Conservation (phyloP, 176 grass and related monocot species). For the Musa schizocarpa region DNA sequence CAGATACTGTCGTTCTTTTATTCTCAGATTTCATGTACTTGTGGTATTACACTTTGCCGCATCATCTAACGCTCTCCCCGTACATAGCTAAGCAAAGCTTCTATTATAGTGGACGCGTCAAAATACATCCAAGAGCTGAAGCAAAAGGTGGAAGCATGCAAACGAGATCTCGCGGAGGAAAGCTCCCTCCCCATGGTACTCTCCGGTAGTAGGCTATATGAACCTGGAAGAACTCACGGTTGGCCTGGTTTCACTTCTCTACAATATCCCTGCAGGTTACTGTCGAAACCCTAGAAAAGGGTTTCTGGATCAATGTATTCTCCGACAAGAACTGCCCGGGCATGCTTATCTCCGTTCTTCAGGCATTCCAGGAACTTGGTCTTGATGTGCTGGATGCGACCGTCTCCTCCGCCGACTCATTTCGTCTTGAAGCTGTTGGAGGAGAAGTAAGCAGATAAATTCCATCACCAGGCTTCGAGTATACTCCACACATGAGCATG, state of each 20-base stretch:
- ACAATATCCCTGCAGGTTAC: conserved; percentile 26
- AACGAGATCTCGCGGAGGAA: not conserved
- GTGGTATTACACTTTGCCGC: no score
- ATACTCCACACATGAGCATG: no score
- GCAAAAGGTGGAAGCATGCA: conserved; percentile 3
- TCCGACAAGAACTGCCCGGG: conserved; percentile 23
- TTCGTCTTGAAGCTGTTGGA: conserved; percentile 40
- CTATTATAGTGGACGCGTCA: conserved; percentile 11
- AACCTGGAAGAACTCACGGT: not conserved
- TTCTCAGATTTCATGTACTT: no score
- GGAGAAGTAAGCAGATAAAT: conserved; percentile 17
- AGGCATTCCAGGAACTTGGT: conserved; percentile 48
- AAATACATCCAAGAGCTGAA: conserved; percentile 21
- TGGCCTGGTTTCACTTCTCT: not conserved
- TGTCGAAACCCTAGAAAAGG: conserved; percentile 31
- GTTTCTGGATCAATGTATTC: conserved; percentile 43
- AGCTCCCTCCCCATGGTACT: not conserved
- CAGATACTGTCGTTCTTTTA: no score
- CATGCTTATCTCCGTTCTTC: conserved; percentile 39
- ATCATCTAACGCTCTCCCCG: no score
- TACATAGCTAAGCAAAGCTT: conserved; percentile 1
- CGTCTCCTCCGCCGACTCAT: conserved; percentile 35
- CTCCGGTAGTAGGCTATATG: not conserved
- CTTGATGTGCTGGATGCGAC: conserved; percentile 50
- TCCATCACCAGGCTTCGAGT: no score